phyloP scores from a whole-genome alignment of 371 early-diverging fungal genomes.

The Furculomyces boomerangus region DNA sequence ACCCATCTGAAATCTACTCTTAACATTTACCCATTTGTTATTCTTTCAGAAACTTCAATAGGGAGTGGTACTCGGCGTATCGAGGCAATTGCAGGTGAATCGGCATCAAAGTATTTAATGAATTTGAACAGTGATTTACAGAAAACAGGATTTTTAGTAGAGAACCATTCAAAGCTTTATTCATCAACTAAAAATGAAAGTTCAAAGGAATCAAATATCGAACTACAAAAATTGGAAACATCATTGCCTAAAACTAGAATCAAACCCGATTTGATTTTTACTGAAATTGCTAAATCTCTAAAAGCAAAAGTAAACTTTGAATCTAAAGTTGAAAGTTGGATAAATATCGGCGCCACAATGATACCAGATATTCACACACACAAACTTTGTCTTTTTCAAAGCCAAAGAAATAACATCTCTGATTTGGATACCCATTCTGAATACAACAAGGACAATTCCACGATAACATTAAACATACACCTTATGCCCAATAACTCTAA shows the following conservation, averaged over 20 bases:
- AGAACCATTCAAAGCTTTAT: neutral
- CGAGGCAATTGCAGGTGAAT: slow-evolving; percentile 49
- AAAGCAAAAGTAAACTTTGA: neutral
- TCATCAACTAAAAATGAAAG: neutral
- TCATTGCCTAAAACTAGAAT: neutral
- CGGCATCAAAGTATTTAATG: slow-evolving; percentile 32
- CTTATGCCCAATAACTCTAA: no score
- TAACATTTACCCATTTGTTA: slow-evolving; percentile 48
- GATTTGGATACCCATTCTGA: no score
- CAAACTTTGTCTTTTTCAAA: neutral
- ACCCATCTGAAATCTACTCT: slow-evolving; percentile 46
- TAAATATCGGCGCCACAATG: neutral
- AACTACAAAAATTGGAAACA: neutral
- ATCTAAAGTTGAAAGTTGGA: neutral
- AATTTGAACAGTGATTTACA: neutral
- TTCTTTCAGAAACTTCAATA: slow-evolving; percentile 42
- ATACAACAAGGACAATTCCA: no score
- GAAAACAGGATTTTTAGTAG: neutral
- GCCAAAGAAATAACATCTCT: no score
- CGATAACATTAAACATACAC: no score
- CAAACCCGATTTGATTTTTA: neutral
- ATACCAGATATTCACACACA: neutral
- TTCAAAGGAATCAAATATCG: neutral
- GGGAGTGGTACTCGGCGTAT: slow-evolving; percentile 61
- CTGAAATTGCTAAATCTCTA: neutral